phyloP scores from a whole-genome alignment of 495 filamentous ascomycete species.

The Penicillium lagena region DNA sequence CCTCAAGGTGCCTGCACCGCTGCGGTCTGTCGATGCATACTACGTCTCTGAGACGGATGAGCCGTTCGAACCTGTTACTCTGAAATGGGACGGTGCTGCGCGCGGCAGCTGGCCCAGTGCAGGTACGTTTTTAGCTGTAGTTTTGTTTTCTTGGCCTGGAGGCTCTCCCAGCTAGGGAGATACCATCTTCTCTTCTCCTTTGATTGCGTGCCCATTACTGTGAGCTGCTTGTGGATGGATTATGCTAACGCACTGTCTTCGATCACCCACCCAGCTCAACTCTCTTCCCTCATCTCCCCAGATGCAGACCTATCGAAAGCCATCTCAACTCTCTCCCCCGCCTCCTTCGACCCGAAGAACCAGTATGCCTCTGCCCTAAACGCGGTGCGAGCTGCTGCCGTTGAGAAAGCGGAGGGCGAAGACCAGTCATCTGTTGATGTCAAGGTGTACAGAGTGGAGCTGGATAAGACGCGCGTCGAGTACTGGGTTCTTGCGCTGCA shows the following conservation, averaged over 20 bases:
- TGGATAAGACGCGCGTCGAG: conserved; percentile 57
- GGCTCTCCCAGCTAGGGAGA: neutral
- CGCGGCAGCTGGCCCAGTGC: conserved; percentile 53
- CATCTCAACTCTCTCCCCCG: conserved; percentile 27
- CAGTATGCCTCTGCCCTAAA: conserved; percentile 23
- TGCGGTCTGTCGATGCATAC: conserved; percentile 54
- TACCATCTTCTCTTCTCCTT: conserved; percentile 1
- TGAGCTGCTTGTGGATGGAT: too few relatives aligned
- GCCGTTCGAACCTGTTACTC: conserved; percentile 67
- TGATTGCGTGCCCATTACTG: neutral
- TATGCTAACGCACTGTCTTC: too few relatives aligned
- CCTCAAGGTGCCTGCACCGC: conserved; percentile 45
- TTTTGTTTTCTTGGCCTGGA: neutral
- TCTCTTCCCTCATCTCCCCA: conserved; percentile 34
- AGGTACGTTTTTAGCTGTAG: conserved; percentile 36
- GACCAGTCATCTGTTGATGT: conserved; percentile 53
- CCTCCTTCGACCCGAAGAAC: conserved; percentile 37
- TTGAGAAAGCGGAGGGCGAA: conserved; percentile 12
- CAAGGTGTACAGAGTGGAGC: conserved; percentile 62
- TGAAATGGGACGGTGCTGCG: conserved; percentile 52
- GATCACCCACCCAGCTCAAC: conserved; percentile 17
- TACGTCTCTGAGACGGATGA: conserved; percentile 81
- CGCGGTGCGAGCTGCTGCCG: conserved; percentile 29
- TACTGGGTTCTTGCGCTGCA: conserved; percentile 68
- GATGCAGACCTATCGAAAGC: conserved; percentile 20